phyloP scores from a whole-genome alignment of 345 rosid species.

The Citrus trifoliata region DNA sequence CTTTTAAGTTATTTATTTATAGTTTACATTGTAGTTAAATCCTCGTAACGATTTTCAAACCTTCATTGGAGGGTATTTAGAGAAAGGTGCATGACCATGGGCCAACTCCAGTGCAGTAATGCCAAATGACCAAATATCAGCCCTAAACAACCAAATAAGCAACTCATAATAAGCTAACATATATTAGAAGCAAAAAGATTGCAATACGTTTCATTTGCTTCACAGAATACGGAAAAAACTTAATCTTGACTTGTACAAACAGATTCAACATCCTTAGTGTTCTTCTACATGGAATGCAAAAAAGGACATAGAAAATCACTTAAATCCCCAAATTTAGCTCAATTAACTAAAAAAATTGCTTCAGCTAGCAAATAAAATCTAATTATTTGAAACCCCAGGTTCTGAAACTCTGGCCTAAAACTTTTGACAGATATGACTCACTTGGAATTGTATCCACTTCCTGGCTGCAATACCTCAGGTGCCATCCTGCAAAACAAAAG shows the following conservation, averaged over 20 bases:
- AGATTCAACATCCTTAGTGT: not conserved
- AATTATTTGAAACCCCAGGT: not conserved
- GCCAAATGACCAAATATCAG: slow-evolving; percentile 99
- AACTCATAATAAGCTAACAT: slow-evolving; percentile 23
- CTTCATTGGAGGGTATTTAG: slow-evolving; percentile 99
- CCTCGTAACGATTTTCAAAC: slow-evolving; percentile 26
- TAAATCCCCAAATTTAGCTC: not conserved
- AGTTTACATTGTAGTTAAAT: not conserved
- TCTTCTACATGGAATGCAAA: not conserved
- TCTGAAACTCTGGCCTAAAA: not conserved
- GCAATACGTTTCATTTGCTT: not conserved
- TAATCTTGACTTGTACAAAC: not conserved
- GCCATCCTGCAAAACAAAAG: slow-evolving; percentile 81
- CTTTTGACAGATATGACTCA: slow-evolving; percentile 35
- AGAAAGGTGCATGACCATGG: slow-evolving; percentile 99
- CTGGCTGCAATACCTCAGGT: slow-evolving; percentile 98
- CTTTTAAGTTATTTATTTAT: not conserved
- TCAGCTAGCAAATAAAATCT: not conserved
- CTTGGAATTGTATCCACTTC: slow-evolving; percentile 98
- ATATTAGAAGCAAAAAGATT: not conserved
- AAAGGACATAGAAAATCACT: not conserved
- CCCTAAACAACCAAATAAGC: slow-evolving; percentile 51
- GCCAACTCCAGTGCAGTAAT: slow-evolving; percentile 98
- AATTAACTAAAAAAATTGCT: not conserved
- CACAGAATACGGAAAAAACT: not conserved